Conservation (phyloP, 805 yeast species). For the Barnettozyma salicaria region DNA sequence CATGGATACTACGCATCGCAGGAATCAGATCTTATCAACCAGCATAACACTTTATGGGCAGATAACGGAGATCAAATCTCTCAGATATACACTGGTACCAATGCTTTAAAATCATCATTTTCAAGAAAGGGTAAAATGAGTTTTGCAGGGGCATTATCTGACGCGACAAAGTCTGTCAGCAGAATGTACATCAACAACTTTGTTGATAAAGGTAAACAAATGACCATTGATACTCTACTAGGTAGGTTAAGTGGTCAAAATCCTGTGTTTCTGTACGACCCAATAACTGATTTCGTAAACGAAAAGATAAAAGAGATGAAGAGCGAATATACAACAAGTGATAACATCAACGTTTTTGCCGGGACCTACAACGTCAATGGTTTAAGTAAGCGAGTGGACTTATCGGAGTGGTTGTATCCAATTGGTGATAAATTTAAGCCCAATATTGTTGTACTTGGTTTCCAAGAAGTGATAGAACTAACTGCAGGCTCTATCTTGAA, state of each 20-base stretch:
- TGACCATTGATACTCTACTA: slow-evolving; percentile 77
- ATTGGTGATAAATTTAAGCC: slow-evolving; percentile 51
- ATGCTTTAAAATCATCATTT: slow-evolving; percentile 90
- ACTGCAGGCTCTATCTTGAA: slow-evolving; percentile 86
- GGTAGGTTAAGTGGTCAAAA: slow-evolving; percentile 73
- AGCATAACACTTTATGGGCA: slow-evolving; percentile 91
- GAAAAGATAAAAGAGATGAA: slow-evolving; percentile 44
- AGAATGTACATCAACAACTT: slow-evolving; percentile 94
- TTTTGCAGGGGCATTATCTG: slow-evolving; percentile 93
- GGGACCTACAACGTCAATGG: slow-evolving; percentile 93
- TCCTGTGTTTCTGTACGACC: slow-evolving; percentile 77
- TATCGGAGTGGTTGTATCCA: slow-evolving; percentile 79
- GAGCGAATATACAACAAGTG: slow-evolving; percentile 48
- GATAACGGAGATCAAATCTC: slow-evolving; percentile 97
- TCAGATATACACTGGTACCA: slow-evolving; percentile 95
- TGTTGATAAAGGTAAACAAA: slow-evolving; percentile 85
- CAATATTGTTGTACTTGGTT: slow-evolving; percentile 81
- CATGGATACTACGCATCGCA: slow-evolving; percentile 32
- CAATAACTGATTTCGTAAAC: slow-evolving; percentile 78
- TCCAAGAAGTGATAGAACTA: slow-evolving; percentile 91
- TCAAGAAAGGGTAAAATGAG: slow-evolving; percentile 96
- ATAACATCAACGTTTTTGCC: slow-evolving; percentile 57
- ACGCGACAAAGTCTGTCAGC: slow-evolving; percentile 92
- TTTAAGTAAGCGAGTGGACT: slow-evolving; percentile 47
- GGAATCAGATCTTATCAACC: slow-evolving; percentile 53